Evolutionary conservation across 2,329 filamentous ascomycete species (phyloP), one percentile per base, ranked within the genome.

Genomic region (Fusarium sp.): DNA sequence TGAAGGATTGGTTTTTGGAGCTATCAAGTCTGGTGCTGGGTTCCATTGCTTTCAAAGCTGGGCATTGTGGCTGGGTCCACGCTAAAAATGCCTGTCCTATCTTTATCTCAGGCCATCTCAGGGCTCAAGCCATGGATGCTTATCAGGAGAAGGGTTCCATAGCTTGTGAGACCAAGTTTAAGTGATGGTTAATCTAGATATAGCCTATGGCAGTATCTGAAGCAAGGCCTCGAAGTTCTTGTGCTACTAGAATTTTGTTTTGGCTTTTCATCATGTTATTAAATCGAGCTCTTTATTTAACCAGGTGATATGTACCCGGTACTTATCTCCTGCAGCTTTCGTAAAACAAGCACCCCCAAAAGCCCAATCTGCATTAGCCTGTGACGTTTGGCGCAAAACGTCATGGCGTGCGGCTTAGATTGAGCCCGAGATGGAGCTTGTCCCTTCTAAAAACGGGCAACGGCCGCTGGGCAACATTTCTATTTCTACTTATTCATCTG

Each of bases 371-470:
- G 54, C 57, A 23, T 48, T 70, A 70, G 58, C 48, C 54, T 50
- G 21, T 54, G 50, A 44, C 33, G 59, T 63, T 54, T 65, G 42
- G 61, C 43, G 37, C 46, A 67, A 62, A 64, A 70, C 67, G 67
- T 70, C 67, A 70, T 70, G 63, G 67, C 42, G 64, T 70, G 67
- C 67, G 67, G 67, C 67, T 70, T 57, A 67, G 63, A 53, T 70
- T 59, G 54, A 57, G 46, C 39, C 62, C 49, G 53, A 70, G 57
- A 65, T 65, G 37, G 62, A 66, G 38, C 43, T 66, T 66, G 56
- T 48, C 43, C 41, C 21, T 54, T 47, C 52, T 57, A 50, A 44
- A 63, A 69, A 66, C 44, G 47, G 61, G 53, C 55, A 69, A 69
- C 41, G 49, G 41, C 35, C 29, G 37, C 43, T 47, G 47, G 35